Evolutionary conservation across 352 stramenopile species (phyloP).

Genomic region (Phytophthora colocasiae): DNA sequence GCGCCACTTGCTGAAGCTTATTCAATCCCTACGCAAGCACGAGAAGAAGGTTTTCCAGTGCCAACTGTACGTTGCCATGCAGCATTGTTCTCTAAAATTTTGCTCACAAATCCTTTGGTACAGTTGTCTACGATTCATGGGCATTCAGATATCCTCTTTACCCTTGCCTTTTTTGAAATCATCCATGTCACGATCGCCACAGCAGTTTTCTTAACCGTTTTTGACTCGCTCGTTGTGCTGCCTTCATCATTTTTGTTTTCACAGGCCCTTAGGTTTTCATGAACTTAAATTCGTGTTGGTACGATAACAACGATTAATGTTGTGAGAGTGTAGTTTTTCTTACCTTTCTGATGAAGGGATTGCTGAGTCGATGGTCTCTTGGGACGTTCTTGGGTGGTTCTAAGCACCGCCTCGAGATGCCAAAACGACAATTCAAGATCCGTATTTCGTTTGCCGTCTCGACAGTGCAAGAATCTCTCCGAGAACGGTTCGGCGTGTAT

Average conservation of each 20-base stretch:
- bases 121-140: slow-evolving; percentile 73
- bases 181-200: neutral
- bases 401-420: slow-evolving; percentile 63
- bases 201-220: slow-evolving; percentile 28
- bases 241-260: slow-evolving; percentile 13
- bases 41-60: slow-evolving; percentile 73
- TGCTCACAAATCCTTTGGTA: neutral
- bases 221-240: slow-evolving; percentile 21
- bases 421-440: slow-evolving; percentile 68
- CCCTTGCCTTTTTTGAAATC: neutral
- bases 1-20: slow-evolving; percentile 79
- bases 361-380: slow-evolving; percentile 70
- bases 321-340: neutral
- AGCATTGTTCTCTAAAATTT: neutral
- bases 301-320: neutral
- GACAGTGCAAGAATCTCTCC: slow-evolving; percentile 63
- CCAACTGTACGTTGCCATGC: slow-evolving; percentile 50
- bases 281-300: slow-evolving; percentile 84
- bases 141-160: slow-evolving; percentile 62
- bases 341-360: slow-evolving; percentile 24
- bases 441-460: slow-evolving; percentile 55
- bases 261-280: slow-evolving; percentile 63
- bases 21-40: slow-evolving; percentile 80
- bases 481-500: slow-evolving; percentile 72
- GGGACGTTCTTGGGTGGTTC: slow-evolving; percentile 60